Evolutionary conservation across 116 monocot species (phyloP), one percentile per base, ranked within the genome.

Genomic region (Iris pallida): DNA sequence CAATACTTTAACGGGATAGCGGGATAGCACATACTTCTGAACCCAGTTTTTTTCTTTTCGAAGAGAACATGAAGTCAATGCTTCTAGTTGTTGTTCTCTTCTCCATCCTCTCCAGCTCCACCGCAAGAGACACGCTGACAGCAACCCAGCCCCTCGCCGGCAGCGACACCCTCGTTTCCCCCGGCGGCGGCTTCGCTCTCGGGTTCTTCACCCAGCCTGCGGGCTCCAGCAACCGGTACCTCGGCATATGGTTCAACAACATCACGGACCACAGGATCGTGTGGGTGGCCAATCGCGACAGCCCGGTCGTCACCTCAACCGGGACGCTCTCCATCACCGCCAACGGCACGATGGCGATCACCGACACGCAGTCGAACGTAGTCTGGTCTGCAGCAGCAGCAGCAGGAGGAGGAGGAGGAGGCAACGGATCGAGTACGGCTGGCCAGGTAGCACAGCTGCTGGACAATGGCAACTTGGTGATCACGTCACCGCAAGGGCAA

Each of bases 171-270:
- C 66, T 64, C 46, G 8, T 47, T 18, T 64, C 64, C 48, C 47
- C 64, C 9, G 42, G 47, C 47, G 47, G 66, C 20, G 53, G 41
- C n/a, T 66, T 66, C 53, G 66, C 42, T 15, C 66, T 66, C 53
- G 66, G 66, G 0, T 66, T 66, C 66, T 66, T 66, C 66, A 66
- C 30, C 30, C 2, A 30, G 30, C 67, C 76, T 7, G 45, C 45
- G 7, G 4, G 45, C 2, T 61, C 62, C 6, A 8, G 59, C 7
- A 75, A 80, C 49, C 61, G 59, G 5, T 81, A 81, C 55, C 17
- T 75, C 3, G 81, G 76, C 6, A 63, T 81, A 56, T 81, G 76
- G 81, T 75, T 68, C 76, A 66, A 68, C 20, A 66, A 63, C 8
- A 41, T 81, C 55, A 14, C 68, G 0, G 5, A 9, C 11, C 48